Evolutionary conservation across 2,329 filamentous ascomycete species (phyloP), one percentile per base, ranked within the genome.

Genomic region (Juglanconis sp.): DNA sequence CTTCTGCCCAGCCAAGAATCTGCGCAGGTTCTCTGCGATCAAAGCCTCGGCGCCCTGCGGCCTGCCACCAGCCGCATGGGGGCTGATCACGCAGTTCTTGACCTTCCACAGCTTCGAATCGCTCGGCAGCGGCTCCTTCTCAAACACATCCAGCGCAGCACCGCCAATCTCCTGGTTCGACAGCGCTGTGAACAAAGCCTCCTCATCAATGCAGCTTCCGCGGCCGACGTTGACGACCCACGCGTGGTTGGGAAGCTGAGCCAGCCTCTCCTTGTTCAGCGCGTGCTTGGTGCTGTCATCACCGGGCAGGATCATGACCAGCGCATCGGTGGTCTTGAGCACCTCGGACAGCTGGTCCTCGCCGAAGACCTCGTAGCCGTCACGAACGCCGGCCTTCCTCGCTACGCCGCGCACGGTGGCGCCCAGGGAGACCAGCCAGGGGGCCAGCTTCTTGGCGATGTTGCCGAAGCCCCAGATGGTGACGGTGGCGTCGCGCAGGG

Each of bases 271-370:
- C 34, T 75, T 77, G 65, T 82, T 83, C 61, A 87, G 76, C 1
- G 76, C 83, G 66, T 87, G 73, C 40, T 73, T 74, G 32, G 85
- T 87, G n/a, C 77, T 74, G 8, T 80, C 81, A 40, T 79, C 79
- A 0, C 85, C 85, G 0, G 85, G 85, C 7, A 87, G 75, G 64
- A 87, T 87, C 85, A 88, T 87, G 66, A 88, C 84, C n/a, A 88
- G 76, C 0, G 84, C 86, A 66, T 88, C 86, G 0, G 85, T 87
- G 69, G 79, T 68, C 36, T 79, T 74, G 40, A 88, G 76, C 36
- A 87, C 71, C 63, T 81, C 73, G 4, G 78, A 63, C 48, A 88
- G 75, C 49, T 72, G 74, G 58, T 84, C 81, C 70, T 87, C 84
- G 55, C 67, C 70, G 70, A 78, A 81, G 57, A 88, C 80, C 75